Evolutionary conservation across 345 rosid species (phyloP).

Genomic region (Schrenkiella parvula): DNA sequence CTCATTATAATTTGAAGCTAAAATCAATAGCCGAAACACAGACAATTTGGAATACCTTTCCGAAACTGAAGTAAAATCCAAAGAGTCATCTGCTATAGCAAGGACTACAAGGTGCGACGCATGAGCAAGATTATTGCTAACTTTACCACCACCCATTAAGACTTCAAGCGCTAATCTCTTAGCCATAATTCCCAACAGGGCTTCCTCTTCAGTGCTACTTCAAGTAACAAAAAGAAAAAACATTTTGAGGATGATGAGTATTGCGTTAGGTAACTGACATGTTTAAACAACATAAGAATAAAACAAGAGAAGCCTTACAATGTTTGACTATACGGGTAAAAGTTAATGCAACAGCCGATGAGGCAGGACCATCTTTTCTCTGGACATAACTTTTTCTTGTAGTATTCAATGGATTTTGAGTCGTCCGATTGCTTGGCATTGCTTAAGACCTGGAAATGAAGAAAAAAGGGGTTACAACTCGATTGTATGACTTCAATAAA

Average conservation of each 20-base stretch:
- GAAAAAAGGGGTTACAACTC: neutral
- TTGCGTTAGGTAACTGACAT: slow-evolving; percentile 5
- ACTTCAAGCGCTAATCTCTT: slow-evolving; percentile 77
- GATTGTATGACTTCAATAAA: neutral
- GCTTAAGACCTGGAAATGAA: slow-evolving; percentile 58
- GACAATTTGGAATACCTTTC: slow-evolving; percentile 39
- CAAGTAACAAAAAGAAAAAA: slow-evolving; percentile 11
- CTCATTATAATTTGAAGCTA: neutral
- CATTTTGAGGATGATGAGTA: neutral
- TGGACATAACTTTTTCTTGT: slow-evolving; percentile 70
- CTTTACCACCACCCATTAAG: slow-evolving; percentile 72
- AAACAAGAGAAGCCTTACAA: slow-evolving; percentile 42
- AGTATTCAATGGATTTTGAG: slow-evolving; percentile 41
- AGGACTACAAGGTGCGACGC: slow-evolving; percentile 79
- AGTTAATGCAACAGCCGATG: slow-evolving; percentile 61
- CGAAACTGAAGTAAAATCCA: slow-evolving; percentile 43
- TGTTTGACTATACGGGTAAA: slow-evolving; percentile 37
- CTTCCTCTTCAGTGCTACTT: slow-evolving; percentile 58
- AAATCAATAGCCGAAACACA: neutral
- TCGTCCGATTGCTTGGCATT: slow-evolving; percentile 54
- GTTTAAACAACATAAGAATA: neutral
- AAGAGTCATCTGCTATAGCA: slow-evolving; percentile 36
- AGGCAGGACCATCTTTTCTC: slow-evolving; percentile 67
- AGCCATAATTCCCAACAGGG: slow-evolving; percentile 44
- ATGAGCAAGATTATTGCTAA: slow-evolving; percentile 48